Evolutionary conservation across 768 basidiomycete species (phyloP).

Genomic region (Naganishia onofrii): DNA sequence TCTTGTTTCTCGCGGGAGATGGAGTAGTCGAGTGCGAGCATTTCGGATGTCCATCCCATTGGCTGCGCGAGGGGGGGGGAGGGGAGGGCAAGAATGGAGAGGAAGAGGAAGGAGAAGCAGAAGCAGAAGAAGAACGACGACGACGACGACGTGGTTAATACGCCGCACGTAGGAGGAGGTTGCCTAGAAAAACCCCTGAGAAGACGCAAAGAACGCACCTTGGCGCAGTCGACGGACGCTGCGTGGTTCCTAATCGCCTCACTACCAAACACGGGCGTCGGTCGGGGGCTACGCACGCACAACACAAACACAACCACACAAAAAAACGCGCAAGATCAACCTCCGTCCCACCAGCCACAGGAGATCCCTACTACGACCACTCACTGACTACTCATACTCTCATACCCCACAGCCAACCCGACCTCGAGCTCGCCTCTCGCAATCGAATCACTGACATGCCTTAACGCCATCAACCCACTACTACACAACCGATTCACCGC

Average conservation of each 20-base stretch:
- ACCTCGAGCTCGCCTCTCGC: constrained; percentile 74
- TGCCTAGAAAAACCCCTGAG: too few relatives aligned
- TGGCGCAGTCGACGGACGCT: constrained; percentile 42
- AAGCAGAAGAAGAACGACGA: too few relatives aligned
- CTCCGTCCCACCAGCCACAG: too few relatives aligned
- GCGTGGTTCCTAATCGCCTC: constrained; percentile 42
- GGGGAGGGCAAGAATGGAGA: too few relatives aligned
- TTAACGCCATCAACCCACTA: constrained; percentile 68
- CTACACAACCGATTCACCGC: constrained; percentile 78
- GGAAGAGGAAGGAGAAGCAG: too few relatives aligned
- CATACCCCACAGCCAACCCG: constrained; percentile 57
- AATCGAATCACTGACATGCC: constrained; percentile 72
- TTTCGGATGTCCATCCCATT: constrained; percentile 90
- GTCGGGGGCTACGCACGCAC: constrained; percentile 23
- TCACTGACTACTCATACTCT: constrained; percentile 41
- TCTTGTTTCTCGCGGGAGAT: constrained; percentile 75
- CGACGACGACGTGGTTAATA: too few relatives aligned
- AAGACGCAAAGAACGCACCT: constrained; percentile 5
- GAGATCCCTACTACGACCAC: too few relatives aligned
- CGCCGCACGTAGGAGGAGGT: too few relatives aligned
- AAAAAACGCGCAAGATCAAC: too few relatives aligned
- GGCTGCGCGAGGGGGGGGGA: constrained; percentile 52
- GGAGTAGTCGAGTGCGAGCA: constrained; percentile 71
- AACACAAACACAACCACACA: background rate
- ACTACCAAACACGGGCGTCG: constrained; percentile 31